Evolutionary conservation across 257 asterid genomes (phyloP), one percentile per base, ranked within the genome.

Genomic region (Rhazya stricta): DNA sequence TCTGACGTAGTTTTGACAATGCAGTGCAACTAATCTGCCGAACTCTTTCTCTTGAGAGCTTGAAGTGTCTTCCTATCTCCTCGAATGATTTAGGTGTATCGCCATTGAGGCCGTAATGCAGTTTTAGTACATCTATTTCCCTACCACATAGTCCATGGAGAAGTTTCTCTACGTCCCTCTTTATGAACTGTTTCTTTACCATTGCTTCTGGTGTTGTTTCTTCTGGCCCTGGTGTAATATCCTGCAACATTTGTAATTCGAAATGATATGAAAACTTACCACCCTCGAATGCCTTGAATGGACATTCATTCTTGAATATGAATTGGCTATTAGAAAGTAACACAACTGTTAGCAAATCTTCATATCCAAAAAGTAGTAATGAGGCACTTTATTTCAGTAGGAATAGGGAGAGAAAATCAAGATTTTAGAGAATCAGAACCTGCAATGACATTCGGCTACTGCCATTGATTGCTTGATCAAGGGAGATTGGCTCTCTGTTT

Each of bases 21-120:
- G 94, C 96, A 70, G 62, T 77, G 72, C 80, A 69, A 50, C 78
- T 88, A 32, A 90, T 84, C 85, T 90, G 94, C 81, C 96, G 80
- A 67, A 90, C 86, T 80, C 94, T 87, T 83, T 88, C 96, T 83
- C 96, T 84, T 50, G 94, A 90, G 29, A 90, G 88, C 69, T 84
- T 77, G 43, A 88, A 34, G 27, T 72, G 30, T 72, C 76, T 83
- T 65, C 91, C 96, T 30, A 84, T 85, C 79, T 90, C 96, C 84
- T 90, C 92, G 43, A 87, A 88, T 16, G 96, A 85, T 76, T 77
- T 58, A 36, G 87, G 82, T 3, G 81, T 74, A 1, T 81, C 85
- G 2, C 92, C 91, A 43, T 82, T 78, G 67, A 90, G 77, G 43
- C 96, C 94, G 69, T 83, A 90, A 62, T 83, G 85, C 77, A 88